Evolutionary conservation across 2,329 filamentous ascomycete genomes (phyloP), one percentile per base, ranked within the genome.

Genomic region (Cladophialophora psammophila): DNA sequence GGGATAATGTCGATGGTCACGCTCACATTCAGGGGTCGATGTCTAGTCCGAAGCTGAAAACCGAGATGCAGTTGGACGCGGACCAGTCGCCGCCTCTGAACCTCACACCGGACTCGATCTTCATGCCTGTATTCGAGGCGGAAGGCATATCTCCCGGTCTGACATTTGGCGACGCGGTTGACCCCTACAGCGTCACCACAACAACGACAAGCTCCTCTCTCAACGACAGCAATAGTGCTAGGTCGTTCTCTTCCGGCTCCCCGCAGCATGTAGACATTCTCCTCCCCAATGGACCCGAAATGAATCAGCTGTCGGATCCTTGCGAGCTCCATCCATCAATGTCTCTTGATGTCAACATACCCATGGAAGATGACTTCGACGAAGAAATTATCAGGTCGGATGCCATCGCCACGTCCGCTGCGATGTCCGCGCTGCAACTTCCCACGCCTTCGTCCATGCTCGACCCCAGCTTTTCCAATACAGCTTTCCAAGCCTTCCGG

Each of bases 361-460:
- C 73, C 5, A 69, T 79, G 53, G 80, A 83, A 15, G 82, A 86
- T 34, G 83, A 84, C 48, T 78, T 87, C 10, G 86, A 88, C 12
- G 86, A 88, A 73, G 85, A 88, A 63, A 82, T 88, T 52, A 77
- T 84, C 20, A 80, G 85, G 45, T 65, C 65, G 12, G 66, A 69
- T 56, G 60, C 45, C 26, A 59, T 67, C 31, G 36, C 62, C 20
- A 67, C 50, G n/a, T 60, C 69, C 36, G 45, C 63, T 15, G 64
- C 52, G 31, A 63, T 65, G 40, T 26, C 61, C 18, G 64, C 42
- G 12, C 58, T 65, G 6, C 45, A 63, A 13, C 26, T 54, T 32
- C 52, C 60, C 12, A 62, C 66, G 1, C 53, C 50, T 12, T 36
- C 34, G 9, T 61, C 57, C n/a, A 31, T 61, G 52, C 53, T 42